Conservation (phyloP, 2,329 filamentous ascomycete genomes). For the Hysterium pulicare region DNA sequence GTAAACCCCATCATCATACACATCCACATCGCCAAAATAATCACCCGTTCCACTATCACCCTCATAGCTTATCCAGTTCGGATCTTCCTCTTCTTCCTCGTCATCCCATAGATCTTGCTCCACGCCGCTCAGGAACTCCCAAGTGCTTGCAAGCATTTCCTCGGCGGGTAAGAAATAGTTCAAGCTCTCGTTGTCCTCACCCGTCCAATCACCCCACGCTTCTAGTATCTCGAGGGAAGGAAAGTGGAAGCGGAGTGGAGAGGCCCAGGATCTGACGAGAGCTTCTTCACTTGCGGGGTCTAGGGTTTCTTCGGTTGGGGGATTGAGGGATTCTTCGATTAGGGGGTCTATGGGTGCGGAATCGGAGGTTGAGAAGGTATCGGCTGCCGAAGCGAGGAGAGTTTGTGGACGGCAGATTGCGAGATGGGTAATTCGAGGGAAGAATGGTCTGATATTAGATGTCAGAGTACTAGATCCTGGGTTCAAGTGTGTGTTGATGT, state of each 20-base stretch:
- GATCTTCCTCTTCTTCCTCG: constrained; percentile 16
- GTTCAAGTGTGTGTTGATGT: not conserved
- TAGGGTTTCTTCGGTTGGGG: not conserved
- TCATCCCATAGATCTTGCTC: constrained; percentile 34
- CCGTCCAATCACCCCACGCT: constrained; percentile 31
- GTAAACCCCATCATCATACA: not conserved
- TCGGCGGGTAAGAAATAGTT: constrained; percentile 30
- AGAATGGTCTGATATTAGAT: constrained; percentile 12
- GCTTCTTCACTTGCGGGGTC: not conserved
- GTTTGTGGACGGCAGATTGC: not conserved
- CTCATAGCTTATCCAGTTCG: too few species aligned
- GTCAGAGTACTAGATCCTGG: not conserved
- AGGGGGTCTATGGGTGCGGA: not conserved
- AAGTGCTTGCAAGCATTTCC: constrained; percentile 26
- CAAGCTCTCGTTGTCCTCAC: constrained; percentile 25
- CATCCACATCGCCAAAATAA: not conserved
- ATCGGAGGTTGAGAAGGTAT: not conserved
- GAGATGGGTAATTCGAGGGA: constrained; percentile 15
- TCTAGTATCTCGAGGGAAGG: constrained; percentile 25
- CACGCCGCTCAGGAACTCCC: constrained; percentile 33
- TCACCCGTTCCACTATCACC: not conserved
- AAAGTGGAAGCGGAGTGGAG: not conserved
- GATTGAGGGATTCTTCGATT: not conserved
- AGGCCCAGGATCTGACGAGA: not conserved
- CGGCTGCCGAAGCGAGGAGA: not conserved